Percentiles rank a stretch among this genome's conserved stretches.
These are phyloP conservation scores for Marasmius sp. DNA, from an alignment of 1,284 basidiomycete species.

Conservation along the genomic window DNA sequence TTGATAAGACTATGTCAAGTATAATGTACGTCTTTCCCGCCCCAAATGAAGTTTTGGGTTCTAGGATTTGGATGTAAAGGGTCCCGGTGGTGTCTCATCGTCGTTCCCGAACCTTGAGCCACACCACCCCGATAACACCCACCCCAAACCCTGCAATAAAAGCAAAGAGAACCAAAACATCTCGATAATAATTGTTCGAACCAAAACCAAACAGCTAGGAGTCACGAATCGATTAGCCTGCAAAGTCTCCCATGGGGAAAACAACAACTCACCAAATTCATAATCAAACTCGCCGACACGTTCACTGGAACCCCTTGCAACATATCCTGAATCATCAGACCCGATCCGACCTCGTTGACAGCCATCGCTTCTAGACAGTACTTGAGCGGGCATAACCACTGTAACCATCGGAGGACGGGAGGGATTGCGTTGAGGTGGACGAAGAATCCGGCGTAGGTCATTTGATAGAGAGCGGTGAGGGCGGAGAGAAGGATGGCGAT, in stretches of 20 bases:
- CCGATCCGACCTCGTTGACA: slow-evolving; percentile 87
- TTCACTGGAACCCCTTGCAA: slow-evolving; percentile 80
- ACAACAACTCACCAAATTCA: slow-evolving; percentile 63
- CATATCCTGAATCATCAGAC: slow-evolving; percentile 78
- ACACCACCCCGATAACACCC: slow-evolving; percentile 70
- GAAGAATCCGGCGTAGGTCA: slow-evolving; percentile 86
- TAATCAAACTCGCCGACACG: slow-evolving; percentile 78
- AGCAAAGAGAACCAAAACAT: slow-evolving; percentile 82
- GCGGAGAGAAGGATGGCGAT: slow-evolving; percentile 85
- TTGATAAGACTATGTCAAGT: no score
- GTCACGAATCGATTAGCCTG: slow-evolving; percentile 3
- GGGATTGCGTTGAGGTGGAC: slow-evolving; percentile 81
- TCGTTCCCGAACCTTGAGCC: slow-evolving; percentile 68
- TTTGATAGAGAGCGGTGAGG: slow-evolving; percentile 75
- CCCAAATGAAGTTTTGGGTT: no score
- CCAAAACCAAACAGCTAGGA: slow-evolving; percentile 80
- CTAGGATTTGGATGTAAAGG: no score
- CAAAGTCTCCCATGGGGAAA: neutral
- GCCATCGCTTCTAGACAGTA: slow-evolving; percentile 81
- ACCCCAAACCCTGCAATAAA: slow-evolving; percentile 79
- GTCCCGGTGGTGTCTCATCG: neutral
- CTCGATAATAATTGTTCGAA: slow-evolving; percentile 75
- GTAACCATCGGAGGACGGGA: slow-evolving; percentile 83
- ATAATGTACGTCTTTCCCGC: no score
- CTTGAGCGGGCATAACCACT: slow-evolving; percentile 75